Base-by-base conservation (phyloP, 1,284 basidiomycete genomes). In the Sporisorium iseilematis-ciliati region DNA sequence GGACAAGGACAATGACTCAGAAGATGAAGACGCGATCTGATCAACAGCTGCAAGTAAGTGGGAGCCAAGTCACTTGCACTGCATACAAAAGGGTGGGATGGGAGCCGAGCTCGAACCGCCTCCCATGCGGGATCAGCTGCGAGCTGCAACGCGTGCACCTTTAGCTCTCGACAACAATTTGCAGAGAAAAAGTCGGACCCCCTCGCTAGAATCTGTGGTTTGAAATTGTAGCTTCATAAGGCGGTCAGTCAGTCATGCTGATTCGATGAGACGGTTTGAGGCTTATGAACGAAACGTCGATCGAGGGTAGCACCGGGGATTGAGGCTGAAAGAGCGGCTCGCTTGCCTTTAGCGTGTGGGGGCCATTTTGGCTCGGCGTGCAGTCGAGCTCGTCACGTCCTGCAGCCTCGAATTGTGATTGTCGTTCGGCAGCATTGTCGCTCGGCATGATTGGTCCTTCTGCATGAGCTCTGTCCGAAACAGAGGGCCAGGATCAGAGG, bases 141-240 rank as follows among this genome's bases (percentile, higher is more conserved):
- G 49, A 43, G 42, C 54, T 67, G 65, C 58, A 57, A 35, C 48
- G 48, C 53, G 49, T 67, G 50, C 65, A 57, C 57, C 58, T 25
- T 43, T 11, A 6, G 50, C 50, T 52, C 26, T 41, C 18, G 26
- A 26, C 51, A 25, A 21, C 35, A 29, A 29, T 33, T 23, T n/a
- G 43, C 25, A 14, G 14, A 18, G 25, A 40, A 25, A 38, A 52
- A 40, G 20, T 31, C 20, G 12, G 21, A 8, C 5, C 48, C 48
- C 29, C 10, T 50, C 48, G 48, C 48, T 50, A 11, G 33, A 11
- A 33, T 7, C 33, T 35, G 18, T 43, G 21, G 11, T 4, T 10
- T 43, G 41, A 21, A n/a, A 41, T 41, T 11, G 40, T 12, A 33
- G 2, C 33, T 33, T 6, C 7, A 12, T 6, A 6, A 8, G 12